Conservation (phyloP, 2,329 filamentous ascomycete genomes). For the Metarhizium guizhouense region DNA sequence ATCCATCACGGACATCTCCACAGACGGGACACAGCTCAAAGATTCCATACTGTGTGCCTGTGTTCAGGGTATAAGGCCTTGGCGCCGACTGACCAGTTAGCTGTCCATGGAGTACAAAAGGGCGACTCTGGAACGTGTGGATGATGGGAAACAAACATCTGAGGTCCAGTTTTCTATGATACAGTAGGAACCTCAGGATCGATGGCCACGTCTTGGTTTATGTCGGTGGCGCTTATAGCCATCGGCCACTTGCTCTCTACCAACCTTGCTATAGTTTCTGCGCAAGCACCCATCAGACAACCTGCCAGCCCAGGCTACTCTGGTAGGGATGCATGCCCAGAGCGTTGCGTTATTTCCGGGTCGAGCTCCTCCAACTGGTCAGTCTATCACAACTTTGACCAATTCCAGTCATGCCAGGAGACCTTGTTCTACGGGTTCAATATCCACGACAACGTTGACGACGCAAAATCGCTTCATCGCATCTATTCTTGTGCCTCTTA, state of each 20-base stretch:
- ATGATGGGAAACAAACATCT: too few species aligned
- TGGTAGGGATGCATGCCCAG: conserved; percentile 9
- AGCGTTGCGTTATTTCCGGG: conserved; percentile 13
- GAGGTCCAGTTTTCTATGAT: too few species aligned
- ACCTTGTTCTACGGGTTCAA: conserved; percentile 24
- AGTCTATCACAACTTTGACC: conserved; percentile 16
- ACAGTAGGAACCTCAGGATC: neutral
- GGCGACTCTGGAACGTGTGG: neutral
- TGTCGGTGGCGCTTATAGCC: neutral
- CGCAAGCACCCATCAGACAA: neutral
- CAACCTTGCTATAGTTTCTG: neutral
- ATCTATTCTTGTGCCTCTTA: conserved; percentile 19
- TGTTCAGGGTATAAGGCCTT: neutral
- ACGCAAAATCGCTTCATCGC: conserved; percentile 14
- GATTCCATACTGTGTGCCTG: neutral
- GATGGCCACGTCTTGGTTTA: neutral
- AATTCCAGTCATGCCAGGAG: conserved; percentile 17
- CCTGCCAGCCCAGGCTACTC: conserved; percentile 2
- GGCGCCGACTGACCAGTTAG: neutral
- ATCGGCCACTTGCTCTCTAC: too few species aligned
- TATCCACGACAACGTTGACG: conserved; percentile 23
- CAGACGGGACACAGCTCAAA: neutral
- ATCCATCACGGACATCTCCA: neutral
- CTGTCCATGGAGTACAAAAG: neutral
- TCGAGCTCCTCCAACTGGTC: conserved; percentile 15